A percentile compares a stretch with the other conserved stretches of the same genome.
These are phyloP conservation scores for Trypanosoma conorhini DNA, from an alignment of 208 protist species.

Conservation along the genomic window DNA sequence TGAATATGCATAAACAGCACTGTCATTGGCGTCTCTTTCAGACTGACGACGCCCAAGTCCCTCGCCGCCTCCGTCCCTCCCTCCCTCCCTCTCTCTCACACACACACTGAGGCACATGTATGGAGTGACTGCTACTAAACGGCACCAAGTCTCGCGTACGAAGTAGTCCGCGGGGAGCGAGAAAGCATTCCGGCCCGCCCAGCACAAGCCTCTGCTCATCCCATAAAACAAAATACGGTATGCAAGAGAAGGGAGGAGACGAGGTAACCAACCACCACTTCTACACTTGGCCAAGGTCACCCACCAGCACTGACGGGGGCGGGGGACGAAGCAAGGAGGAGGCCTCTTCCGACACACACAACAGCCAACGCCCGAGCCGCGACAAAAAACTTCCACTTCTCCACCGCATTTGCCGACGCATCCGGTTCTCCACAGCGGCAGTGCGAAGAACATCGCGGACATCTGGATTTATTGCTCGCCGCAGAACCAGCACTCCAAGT, in stretches of 20 bases:
- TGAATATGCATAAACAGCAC: neutral
- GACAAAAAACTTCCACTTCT: constrained; percentile 11
- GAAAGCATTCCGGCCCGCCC: too few relatives aligned
- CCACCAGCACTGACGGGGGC: neutral
- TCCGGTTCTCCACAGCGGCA: constrained; percentile 33
- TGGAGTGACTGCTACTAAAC: too few relatives aligned
- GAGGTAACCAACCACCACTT: neutral
- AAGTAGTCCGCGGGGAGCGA: too few relatives aligned
- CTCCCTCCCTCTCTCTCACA: too few relatives aligned
- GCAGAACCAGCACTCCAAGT: constrained; percentile 32
- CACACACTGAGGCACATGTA: too few relatives aligned
- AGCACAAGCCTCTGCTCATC: neutral
- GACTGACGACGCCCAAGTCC: too few relatives aligned
- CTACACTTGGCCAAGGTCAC: neutral
- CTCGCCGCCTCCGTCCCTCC: too few relatives aligned
- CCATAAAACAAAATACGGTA: neutral
- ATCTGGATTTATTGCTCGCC: constrained; percentile 31
- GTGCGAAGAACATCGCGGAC: constrained; percentile 55
- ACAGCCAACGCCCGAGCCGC: constrained; percentile 11
- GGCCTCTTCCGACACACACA: constrained; percentile 24
- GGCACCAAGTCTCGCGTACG: too few relatives aligned
- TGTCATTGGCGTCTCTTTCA: neutral
- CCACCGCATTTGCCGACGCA: neutral
- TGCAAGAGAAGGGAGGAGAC: neutral
- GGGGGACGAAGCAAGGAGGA: neutral